A percentile compares a stretch with the other conserved stretches of the same genome.
Conservation (phyloP, 495 filamentous ascomycete species). For the Penicillium samsonianum region DNA sequence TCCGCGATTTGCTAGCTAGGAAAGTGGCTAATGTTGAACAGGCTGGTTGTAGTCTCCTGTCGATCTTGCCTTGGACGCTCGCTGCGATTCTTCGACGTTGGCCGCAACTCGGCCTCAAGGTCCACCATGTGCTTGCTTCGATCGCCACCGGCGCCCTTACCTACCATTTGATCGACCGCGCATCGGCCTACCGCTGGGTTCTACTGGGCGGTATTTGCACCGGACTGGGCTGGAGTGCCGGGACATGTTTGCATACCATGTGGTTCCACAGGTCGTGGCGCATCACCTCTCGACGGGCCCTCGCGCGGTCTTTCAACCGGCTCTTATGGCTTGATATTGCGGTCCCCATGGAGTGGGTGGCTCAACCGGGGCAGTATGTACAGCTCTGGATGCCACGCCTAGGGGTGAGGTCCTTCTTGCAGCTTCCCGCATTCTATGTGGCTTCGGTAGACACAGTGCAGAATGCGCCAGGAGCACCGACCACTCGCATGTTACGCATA, state of each 20-base stretch:
- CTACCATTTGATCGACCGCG: conserved; percentile 9
- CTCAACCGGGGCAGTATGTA: conserved; percentile 13
- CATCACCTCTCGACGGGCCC: neutral
- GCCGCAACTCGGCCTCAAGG: conserved; percentile 6
- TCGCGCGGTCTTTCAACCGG: conserved; percentile 6
- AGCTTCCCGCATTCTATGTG: conserved; percentile 13
- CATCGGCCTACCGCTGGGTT: conserved; percentile 9
- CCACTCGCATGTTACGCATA: neutral
- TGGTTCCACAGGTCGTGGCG: conserved; percentile 8
- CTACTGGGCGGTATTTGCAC: conserved; percentile 9
- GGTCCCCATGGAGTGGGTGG: conserved; percentile 1
- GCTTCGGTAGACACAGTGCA: neutral
- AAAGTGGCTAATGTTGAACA: too few species aligned
- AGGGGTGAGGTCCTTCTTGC: conserved; percentile 5
- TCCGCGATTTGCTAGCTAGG: too few species aligned
- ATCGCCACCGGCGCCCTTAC: conserved; percentile 1
- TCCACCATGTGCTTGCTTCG: conserved; percentile 4
- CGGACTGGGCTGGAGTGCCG: neutral
- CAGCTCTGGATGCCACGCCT: conserved; percentile 13
- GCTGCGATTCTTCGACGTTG: conserved; percentile 8
- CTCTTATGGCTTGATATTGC: conserved; percentile 15
- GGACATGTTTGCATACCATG: conserved; percentile 9
- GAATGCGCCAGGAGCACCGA: neutral
- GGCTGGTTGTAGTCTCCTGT: too few species aligned
- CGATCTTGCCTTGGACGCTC: conserved; percentile 8